Evolutionary conservation across 108 stramenopile genomes (phyloP).

Genomic region (Cafeteria roenbergensis): DNA sequence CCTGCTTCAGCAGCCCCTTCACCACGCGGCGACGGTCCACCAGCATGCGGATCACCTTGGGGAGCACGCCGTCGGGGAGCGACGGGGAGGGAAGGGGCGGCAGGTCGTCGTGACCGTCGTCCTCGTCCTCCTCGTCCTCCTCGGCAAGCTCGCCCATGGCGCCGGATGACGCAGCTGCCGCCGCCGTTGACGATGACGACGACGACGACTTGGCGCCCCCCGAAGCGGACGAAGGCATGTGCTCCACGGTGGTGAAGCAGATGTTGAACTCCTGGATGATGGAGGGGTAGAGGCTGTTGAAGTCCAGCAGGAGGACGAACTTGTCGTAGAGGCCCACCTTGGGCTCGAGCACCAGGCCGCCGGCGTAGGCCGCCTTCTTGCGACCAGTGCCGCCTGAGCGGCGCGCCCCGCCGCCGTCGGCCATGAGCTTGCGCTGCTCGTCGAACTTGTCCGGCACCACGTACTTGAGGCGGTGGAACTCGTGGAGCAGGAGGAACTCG

Average conservation of each 20-base stretch:
- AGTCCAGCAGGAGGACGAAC: conserved; percentile 91
- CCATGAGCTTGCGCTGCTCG: neutral
- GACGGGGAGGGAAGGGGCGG: conserved; percentile 67
- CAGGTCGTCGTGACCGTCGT: conserved; percentile 35
- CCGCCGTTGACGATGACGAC: neutral
- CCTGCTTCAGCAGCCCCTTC: conserved; percentile 75
- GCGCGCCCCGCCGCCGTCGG: neutral
- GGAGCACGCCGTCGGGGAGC: conserved; percentile 68
- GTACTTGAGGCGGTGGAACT: conserved; percentile 88
- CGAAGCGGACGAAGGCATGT: conserved; percentile 14
- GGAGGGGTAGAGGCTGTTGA: conserved; percentile 94
- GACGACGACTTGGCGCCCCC: conserved; percentile 6
- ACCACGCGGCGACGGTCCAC: conserved; percentile 83
- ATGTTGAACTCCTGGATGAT: conserved; percentile 99
- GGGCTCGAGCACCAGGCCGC: conserved; percentile 96
- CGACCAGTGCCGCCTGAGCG: conserved; percentile 16
- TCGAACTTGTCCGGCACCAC: conserved; percentile 69
- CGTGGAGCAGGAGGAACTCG: conserved; percentile 92
- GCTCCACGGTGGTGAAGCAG: conserved; percentile 95
- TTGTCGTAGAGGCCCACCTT: conserved; percentile 97
- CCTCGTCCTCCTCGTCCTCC: conserved; percentile 9
- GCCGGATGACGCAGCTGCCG: conserved; percentile 1
- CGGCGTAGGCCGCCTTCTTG: conserved; percentile 78
- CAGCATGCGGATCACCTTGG: conserved; percentile 80
- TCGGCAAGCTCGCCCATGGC: conserved; percentile 14